phyloP scores from a whole-genome alignment of 805 yeast species.

The Hanseniaspora guilliermondii region DNA sequence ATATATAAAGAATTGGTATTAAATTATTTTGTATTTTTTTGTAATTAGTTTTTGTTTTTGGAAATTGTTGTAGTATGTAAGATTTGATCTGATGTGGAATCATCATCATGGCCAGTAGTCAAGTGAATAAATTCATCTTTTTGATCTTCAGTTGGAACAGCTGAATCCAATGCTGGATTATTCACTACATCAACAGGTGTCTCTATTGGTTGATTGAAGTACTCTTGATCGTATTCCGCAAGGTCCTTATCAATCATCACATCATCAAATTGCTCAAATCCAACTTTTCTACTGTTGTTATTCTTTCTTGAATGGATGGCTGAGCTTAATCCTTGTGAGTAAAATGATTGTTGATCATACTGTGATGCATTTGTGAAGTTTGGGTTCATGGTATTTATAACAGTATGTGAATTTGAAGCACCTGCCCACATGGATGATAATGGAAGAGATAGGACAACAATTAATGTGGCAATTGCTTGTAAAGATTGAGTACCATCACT shows the following conservation, averaged over 20 bases:
- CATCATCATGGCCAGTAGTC: not conserved
- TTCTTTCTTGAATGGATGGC: conserved; percentile 11
- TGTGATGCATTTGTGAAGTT: conserved; percentile 18
- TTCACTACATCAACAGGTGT: conserved; percentile 1
- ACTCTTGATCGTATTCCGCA: not conserved
- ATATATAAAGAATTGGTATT: not conserved
- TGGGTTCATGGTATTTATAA: conserved; percentile 30
- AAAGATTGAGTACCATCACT: conserved; percentile 30
- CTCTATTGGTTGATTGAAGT: conserved; percentile 5
- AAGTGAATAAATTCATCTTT: not conserved
- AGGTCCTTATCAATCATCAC: not conserved
- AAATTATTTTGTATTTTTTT: no score
- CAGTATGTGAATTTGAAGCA: conserved; percentile 41
- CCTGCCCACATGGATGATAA: conserved; percentile 83
- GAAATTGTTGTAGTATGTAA: not conserved
- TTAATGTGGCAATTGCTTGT: conserved; percentile 42
- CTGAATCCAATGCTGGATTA: not conserved
- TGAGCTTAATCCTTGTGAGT: conserved; percentile 12
- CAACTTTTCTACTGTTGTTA: not conserved
- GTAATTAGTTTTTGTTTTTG: not conserved
- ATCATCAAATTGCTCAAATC: conserved; percentile 1
- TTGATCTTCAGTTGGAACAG: not conserved
- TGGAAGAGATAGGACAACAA: conserved; percentile 66
- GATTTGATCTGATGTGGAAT: not conserved
- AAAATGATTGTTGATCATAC: conserved; percentile 9